A percentile compares a stretch with the other conserved stretches of the same genome.
phyloP scores from a whole-genome alignment of 306 rosid genomes.

The Castanea crenata region DNA sequence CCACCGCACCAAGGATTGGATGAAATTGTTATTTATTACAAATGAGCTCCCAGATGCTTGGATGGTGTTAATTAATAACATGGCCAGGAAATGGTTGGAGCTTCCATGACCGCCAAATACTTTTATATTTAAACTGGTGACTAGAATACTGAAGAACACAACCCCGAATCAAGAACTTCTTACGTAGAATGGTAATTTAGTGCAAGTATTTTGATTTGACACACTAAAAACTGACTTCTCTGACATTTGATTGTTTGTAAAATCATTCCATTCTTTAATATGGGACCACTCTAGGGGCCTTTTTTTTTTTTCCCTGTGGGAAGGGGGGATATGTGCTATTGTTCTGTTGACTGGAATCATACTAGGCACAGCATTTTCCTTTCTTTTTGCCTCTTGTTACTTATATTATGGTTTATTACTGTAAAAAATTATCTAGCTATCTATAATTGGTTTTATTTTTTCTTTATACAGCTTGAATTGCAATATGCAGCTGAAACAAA shows the following conservation, averaged over 20 bases:
- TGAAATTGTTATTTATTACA: background rate
- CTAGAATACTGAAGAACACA: background rate
- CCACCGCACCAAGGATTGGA: too few species aligned
- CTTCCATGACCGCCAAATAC: background rate
- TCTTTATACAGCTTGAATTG: slow-evolving; percentile 71
- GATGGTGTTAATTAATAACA: background rate
- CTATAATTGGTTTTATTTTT: background rate
- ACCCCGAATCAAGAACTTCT: background rate
- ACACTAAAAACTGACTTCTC: background rate
- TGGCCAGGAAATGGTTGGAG: background rate
- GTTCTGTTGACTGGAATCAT: background rate
- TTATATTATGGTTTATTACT: background rate
- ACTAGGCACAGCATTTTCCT: background rate
- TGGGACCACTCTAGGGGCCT: background rate
- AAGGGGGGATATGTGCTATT: background rate
- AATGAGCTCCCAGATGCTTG: background rate
- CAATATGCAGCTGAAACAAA: slow-evolving; percentile 65
- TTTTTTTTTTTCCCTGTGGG: background rate
- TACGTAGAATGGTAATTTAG: background rate
- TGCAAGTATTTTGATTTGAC: background rate
- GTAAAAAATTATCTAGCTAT: background rate
- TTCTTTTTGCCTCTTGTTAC: background rate
- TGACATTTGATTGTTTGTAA: background rate
- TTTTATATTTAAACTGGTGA: background rate
- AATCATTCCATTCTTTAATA: background rate